Conservation (phyloP, 2,329 filamentous ascomycete species). For the Orbilia ellipsospora region DNA sequence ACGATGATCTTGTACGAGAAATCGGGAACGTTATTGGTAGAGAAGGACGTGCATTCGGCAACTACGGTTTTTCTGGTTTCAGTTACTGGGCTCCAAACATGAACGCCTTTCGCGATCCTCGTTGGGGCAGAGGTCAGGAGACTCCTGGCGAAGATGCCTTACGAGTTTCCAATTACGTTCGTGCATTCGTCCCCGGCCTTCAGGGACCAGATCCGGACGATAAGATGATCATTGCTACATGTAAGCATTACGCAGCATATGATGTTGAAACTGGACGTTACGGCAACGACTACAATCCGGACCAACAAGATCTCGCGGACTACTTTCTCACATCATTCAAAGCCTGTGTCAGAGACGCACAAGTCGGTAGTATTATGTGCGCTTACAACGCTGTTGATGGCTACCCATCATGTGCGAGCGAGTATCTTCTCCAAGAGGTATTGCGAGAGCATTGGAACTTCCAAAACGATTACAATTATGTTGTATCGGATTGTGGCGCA, state of each 20-base stretch:
- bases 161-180: conserved; percentile 67
- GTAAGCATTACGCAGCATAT: conserved; percentile 72
- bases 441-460: conserved; percentile 75
- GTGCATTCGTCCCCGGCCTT: conserved; percentile 68
- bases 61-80: conserved; percentile 68
- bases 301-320: conserved; percentile 71
- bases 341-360: conserved; percentile 70
- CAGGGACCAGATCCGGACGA: conserved; percentile 65
- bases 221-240: conserved; percentile 68
- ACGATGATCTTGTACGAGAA: conserved; percentile 70
- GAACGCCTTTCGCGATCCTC: conserved; percentile 73
- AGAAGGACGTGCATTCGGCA: conserved; percentile 74
- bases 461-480: conserved; percentile 71
- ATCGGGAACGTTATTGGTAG: conserved; percentile 70
- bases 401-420: conserved; percentile 72
- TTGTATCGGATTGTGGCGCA: conserved; percentile 75
- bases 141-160: conserved; percentile 70
- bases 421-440: conserved; percentile 72
- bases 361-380: conserved; percentile 72
- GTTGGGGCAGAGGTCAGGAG: conserved; percentile 73
- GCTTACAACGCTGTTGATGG: conserved; percentile 75
- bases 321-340: conserved; percentile 68
- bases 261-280: conserved; percentile 66
- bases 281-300: conserved; percentile 70
- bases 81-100: conserved; percentile 76